Evolutionary conservation across 495 filamentous ascomycete species (phyloP), one percentile per base, ranked within the genome.

Genomic region (Cercophora sp.): DNA sequence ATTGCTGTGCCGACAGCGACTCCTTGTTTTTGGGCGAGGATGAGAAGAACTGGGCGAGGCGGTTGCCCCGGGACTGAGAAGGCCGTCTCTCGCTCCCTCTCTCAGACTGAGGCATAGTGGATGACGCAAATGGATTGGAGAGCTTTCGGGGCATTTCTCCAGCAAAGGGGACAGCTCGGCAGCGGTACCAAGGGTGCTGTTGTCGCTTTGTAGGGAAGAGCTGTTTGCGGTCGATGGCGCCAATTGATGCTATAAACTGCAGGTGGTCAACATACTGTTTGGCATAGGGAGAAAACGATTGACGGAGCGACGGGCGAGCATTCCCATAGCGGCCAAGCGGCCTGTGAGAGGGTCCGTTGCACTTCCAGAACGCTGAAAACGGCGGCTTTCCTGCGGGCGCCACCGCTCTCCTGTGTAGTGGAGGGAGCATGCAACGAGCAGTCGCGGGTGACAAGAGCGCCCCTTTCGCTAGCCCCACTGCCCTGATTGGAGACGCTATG

Each of bases 21-120:
- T 81, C 77, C 61, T 85, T 89, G 48, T 79, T 66, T 70, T 87
- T 91, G 51, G 84, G 78, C 19, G 89, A 81, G 15, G 82, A 79
- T 70, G 43, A 49, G 25, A 85, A 85, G 67, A 85, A 78, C 58
- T 81, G 77, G 25, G 75, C 76, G 45, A 85, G 72, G 52, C 75
- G 76, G 49, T 77, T 81, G 59, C 71, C 78, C 58, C 77, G 79
- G 48, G 81, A 81, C 49, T 72, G 71, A n/a, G 81, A 82, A 18
- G 78, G 73, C 48, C 78, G 70, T 48, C 79, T 69, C 58, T 78
- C 73, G 39, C 53, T 70, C 26, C 60, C 39, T 63, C 59, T 70
- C 51, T 76, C 73, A 19, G 69, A 55, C 8, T 62, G 55, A 27
- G 67, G 57, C 65, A 68, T 69, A 43, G 31, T 61, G 56, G 67